Percentiles rank a stretch among this genome's conserved stretches.
Evolutionary conservation across 768 basidiomycete genomes (phyloP).

Genomic region (Candolleomyces aberdarensis): DNA sequence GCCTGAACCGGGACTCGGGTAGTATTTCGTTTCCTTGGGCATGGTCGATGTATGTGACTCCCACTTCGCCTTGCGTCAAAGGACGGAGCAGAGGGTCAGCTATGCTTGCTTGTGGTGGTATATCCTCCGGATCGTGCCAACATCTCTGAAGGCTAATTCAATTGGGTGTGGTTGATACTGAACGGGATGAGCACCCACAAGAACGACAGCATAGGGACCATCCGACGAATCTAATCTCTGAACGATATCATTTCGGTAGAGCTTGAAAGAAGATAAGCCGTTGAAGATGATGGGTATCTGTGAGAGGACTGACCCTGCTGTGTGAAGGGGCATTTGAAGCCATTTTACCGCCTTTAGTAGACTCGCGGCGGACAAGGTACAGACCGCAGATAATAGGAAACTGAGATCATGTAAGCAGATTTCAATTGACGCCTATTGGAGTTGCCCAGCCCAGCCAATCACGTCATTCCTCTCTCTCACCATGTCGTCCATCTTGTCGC

Average conservation of each 20-base stretch:
- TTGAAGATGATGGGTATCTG: neutral
- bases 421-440: neutral
- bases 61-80: slow-evolving; percentile 76
- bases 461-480: neutral
- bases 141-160: slow-evolving; percentile 53
- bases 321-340: neutral
- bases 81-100: slow-evolving; percentile 73
- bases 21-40: slow-evolving; percentile 63
- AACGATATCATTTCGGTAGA: slow-evolving; percentile 70
- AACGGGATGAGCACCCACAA: slow-evolving; percentile 42
- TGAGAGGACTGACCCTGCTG: neutral
- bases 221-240: slow-evolving; percentile 35
- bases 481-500: neutral
- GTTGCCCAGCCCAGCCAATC: neutral
- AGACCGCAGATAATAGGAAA: no score
- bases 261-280: slow-evolving; percentile 30
- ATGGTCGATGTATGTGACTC: slow-evolving; percentile 63
- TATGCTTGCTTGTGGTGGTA: slow-evolving; percentile 38
- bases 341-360: neutral
- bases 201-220: slow-evolving; percentile 53
- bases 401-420: no score
- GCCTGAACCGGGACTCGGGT: slow-evolving; percentile 59
- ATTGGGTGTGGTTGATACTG: neutral
- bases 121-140: slow-evolving; percentile 86
- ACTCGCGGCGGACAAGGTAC: no score